Evolutionary conservation across 805 yeast genomes (phyloP), one percentile per base, ranked within the genome.

Genomic region (Metschnikowia hibisci): DNA sequence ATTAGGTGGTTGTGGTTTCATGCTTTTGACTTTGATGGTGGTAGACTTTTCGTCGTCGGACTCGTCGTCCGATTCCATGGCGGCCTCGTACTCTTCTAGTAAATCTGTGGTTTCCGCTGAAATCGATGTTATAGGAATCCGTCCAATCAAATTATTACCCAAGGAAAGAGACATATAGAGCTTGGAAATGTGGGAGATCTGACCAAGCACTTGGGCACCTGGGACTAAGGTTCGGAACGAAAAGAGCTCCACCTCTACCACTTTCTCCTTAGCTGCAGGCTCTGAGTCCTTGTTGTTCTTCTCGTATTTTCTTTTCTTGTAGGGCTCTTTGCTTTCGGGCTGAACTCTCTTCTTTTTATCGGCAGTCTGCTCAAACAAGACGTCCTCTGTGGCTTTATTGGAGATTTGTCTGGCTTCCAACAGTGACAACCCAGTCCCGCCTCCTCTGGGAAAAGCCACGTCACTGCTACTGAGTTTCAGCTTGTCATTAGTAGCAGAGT

Each of bases 401-500:
- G 96, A 83, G 40, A 91, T 91, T 60, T 88, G 93, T 62, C 88
- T 89, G 52, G 88, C 81, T 66, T 93, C 99, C 52, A 93, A 69
- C 6, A 98, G 89, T 3, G 96, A 79, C 57, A 93, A 75, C 20
- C 81, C 87, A 22, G 91, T 78, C 10, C 84, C 80, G 39, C 99
- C 99, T 55, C 99, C 99, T 80, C 99, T 85, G 39, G 99, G 99
- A 61, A 93, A 93, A 10, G 84, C 73, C 32, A 74, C 68, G 45
- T 82, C 87, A 46, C 63, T 68, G 53, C 67, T 68, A 42, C 63
- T 62, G 40, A 69, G 56, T 33, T 60, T 58, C 32, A 69, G 60
- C 30, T 58, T 60, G 29, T 59, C 49, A 16, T 50, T 42, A 29
- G 53, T 16, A 30, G 46, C 46, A 34, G 54, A 32, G 42, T 51